These are phyloP conservation scores for Fusarium sp. DNA, from an alignment of 2,329 filamentous ascomycete species.

Conservation along the genomic window DNA sequence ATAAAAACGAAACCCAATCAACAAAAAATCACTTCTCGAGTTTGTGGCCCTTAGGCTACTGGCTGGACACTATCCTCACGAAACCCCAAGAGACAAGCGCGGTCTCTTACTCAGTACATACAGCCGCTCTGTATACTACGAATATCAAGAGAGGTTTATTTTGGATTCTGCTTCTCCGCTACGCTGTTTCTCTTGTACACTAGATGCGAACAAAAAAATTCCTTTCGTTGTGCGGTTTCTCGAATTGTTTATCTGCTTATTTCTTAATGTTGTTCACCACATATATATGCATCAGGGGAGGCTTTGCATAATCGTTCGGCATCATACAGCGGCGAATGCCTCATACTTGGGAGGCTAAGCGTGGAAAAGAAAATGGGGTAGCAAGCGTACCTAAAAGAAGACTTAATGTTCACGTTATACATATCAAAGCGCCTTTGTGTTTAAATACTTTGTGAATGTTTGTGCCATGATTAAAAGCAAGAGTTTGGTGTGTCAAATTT, in stretches of 20 bases:
- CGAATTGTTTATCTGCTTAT: slow-evolving; percentile 1
- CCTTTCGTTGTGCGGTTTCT: slow-evolving; percentile 6
- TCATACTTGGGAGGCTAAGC: slow-evolving; percentile 16
- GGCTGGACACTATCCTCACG: slow-evolving; percentile 32
- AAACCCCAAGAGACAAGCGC: slow-evolving; percentile 11
- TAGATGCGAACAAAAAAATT: slow-evolving; percentile 26
- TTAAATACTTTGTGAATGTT: background rate
- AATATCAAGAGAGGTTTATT: slow-evolving; percentile 40
- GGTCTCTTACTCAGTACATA: slow-evolving; percentile 36
- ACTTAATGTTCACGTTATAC: slow-evolving; percentile 27
- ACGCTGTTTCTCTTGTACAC: slow-evolving; percentile 40
- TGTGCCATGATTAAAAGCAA: background rate
- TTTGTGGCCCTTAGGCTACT: background rate
- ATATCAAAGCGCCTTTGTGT: background rate
- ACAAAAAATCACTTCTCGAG: slow-evolving; percentile 21
- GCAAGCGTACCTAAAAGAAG: slow-evolving; percentile 35
- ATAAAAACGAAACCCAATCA: background rate
- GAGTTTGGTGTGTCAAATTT: background rate
- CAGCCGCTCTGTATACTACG: slow-evolving; percentile 44
- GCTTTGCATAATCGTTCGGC: slow-evolving; percentile 40
- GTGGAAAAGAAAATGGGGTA: slow-evolving; percentile 17
- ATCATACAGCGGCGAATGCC: slow-evolving; percentile 11
- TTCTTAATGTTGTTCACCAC: slow-evolving; percentile 15
- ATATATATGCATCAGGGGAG: slow-evolving; percentile 25
- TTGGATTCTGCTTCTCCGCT: slow-evolving; percentile 39